Conservation (phyloP, 2,329 filamentous ascomycete species). For the Phialophora macrospora region DNA sequence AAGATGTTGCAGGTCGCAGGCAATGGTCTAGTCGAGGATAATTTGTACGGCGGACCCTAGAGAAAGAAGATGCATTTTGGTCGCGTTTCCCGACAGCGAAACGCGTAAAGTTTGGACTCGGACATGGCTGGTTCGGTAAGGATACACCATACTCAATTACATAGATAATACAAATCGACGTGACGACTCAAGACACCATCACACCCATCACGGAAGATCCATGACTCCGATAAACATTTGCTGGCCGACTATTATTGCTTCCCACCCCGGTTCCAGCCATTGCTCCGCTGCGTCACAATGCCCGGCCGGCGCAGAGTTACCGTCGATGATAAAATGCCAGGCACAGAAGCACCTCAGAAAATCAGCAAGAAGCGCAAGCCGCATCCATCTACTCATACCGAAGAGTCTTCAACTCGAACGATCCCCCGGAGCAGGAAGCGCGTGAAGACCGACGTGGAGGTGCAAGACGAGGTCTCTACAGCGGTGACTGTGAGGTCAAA, state of each 20-base stretch:
- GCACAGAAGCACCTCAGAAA: background rate
- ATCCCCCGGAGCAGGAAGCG: constrained; percentile 12
- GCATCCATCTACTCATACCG: background rate
- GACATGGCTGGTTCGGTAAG: no score
- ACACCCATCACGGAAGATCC: background rate
- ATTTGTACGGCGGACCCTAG: background rate
- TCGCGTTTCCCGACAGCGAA: background rate
- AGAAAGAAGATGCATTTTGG: background rate
- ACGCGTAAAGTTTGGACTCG: background rate
- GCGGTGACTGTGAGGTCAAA: constrained; percentile 2
- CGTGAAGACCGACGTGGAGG: constrained; percentile 4
- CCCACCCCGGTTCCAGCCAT: background rate
- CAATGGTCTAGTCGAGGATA: background rate
- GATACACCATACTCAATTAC: no score
- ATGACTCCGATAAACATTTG: background rate
- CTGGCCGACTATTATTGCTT: background rate
- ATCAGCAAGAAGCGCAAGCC: constrained; percentile 27
- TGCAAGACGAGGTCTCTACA: constrained; percentile 8
- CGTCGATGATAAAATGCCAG: background rate
- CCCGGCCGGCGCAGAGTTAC: constrained; percentile 17
- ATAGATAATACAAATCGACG: no score
- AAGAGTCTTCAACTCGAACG: background rate
- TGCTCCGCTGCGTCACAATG: constrained; percentile 2
- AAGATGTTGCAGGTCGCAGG: background rate
- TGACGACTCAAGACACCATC: background rate